These are phyloP conservation scores for Magnaporthiopsis poae DNA, from an alignment of 2,329 filamentous ascomycete species.

Conservation along the genomic window DNA sequence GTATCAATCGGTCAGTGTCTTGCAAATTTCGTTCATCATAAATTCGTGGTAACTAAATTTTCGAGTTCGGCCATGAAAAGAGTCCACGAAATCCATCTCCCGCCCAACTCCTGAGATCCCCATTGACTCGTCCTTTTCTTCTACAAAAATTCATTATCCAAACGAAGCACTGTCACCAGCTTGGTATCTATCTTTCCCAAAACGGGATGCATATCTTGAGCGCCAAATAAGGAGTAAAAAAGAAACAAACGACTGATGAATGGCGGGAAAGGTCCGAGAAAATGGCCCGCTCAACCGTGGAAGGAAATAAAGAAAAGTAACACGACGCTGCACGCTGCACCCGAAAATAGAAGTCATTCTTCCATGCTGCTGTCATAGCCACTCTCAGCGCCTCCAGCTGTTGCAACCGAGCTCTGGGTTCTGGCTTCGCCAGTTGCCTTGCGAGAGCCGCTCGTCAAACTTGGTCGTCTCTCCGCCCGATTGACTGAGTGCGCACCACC, in stretches of 20 bases:
- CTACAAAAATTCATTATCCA: neutral
- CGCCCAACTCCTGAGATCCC: neutral
- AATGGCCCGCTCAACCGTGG: neutral
- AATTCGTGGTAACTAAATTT: too few relatives aligned
- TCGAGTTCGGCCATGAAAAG: neutral
- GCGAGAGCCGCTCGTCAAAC: neutral
- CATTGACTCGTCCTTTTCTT: neutral
- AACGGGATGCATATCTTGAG: neutral
- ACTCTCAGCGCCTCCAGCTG: slow-evolving; percentile 29
- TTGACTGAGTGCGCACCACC: neutral
- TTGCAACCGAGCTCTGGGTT: slow-evolving; percentile 30
- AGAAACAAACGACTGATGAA: neutral
- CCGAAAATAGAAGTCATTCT: slow-evolving; percentile 12
- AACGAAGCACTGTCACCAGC: neutral
- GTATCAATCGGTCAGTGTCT: too few relatives aligned
- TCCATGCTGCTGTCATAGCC: slow-evolving; percentile 28
- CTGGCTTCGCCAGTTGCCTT: slow-evolving; percentile 1
- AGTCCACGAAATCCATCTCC: neutral
- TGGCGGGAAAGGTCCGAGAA: neutral
- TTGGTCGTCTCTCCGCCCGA: neutral
- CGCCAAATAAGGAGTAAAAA: neutral
- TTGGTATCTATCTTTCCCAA: neutral
- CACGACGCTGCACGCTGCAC: neutral
- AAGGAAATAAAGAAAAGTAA: neutral
- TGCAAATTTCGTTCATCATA: too few relatives aligned